Evolutionary conservation across 2,329 filamentous ascomycete species (phyloP).

Genomic region (Calonectria henricotiae): DNA sequence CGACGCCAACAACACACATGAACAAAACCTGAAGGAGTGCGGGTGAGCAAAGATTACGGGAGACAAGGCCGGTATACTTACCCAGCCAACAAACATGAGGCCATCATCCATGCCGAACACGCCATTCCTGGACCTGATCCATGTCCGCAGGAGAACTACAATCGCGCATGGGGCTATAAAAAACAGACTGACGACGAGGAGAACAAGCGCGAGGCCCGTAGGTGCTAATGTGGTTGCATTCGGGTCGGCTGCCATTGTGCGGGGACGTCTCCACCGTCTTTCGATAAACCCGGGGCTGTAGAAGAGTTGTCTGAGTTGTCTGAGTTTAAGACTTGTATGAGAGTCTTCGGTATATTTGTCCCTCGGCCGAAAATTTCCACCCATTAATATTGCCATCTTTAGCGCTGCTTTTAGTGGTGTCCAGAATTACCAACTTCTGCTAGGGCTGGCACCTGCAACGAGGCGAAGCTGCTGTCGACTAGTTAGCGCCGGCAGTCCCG

Average conservation of each 20-base stretch:
- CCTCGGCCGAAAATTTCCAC: not conserved
- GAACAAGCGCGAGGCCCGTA: constrained; percentile 24
- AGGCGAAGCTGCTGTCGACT: not conserved
- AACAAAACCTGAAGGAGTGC: not conserved
- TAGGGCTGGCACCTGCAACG: not conserved
- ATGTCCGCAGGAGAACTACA: constrained; percentile 20
- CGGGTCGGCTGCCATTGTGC: constrained; percentile 30
- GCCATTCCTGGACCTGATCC: constrained; percentile 9
- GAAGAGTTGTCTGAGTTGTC: not conserved
- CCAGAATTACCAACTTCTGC: not conserved
- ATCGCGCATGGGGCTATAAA: constrained; percentile 1
- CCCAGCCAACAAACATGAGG: constrained; percentile 30
- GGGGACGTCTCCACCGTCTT: not conserved
- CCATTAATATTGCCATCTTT: not conserved
- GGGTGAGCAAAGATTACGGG: not conserved
- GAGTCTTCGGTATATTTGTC: not conserved
- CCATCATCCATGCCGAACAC: constrained; percentile 31
- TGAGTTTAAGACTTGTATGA: not conserved
- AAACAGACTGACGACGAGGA: constrained; percentile 15
- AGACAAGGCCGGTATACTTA: not conserved
- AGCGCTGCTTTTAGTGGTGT: not conserved
- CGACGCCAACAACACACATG: constrained; percentile 5
- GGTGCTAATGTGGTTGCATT: constrained; percentile 16
- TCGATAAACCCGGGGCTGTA: not conserved
- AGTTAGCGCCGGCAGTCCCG: not conserved